Conservation (phyloP, 1,284 basidiomycete species). For the Ceratobasidium sp. region DNA sequence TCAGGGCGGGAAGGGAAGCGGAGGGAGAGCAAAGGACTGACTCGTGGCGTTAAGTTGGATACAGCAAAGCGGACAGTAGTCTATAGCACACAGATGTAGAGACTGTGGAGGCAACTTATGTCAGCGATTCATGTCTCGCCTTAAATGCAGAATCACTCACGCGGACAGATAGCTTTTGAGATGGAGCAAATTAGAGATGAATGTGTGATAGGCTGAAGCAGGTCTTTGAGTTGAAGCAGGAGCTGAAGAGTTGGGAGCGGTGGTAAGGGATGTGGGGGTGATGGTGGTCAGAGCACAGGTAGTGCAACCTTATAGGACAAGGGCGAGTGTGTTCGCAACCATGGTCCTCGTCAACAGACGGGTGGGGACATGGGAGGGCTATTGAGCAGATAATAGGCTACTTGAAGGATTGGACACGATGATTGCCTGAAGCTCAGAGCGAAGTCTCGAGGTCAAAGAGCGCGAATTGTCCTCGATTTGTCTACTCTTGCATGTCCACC, state of each 20-base stretch:
- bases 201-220: slow-evolving; percentile 15
- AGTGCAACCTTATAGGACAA: slow-evolving; percentile 10
- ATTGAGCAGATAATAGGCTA: slow-evolving; percentile 16
- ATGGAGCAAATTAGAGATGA: slow-evolving; percentile 12
- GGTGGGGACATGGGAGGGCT: slow-evolving; percentile 14
- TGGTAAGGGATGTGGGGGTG: background rate
- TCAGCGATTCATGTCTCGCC: slow-evolving; percentile 5
- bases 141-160: slow-evolving; percentile 3
- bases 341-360: slow-evolving; percentile 17
- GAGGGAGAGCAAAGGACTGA: slow-evolving; percentile 25
- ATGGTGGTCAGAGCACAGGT: background rate
- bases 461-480: background rate
- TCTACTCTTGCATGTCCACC: background rate
- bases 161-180: slow-evolving; percentile 14
- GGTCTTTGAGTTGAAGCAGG: background rate
- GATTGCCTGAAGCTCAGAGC: slow-evolving; percentile 22
- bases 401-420: slow-evolving; percentile 26
- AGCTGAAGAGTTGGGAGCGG: background rate
- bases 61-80: slow-evolving; percentile 8
- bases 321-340: slow-evolving; percentile 17
- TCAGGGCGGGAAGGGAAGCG: slow-evolving; percentile 12
- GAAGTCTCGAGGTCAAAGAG: slow-evolving; percentile 23
- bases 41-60: slow-evolving; percentile 16
- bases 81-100: background rate
- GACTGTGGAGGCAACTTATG: background rate